Base-by-base conservation (phyloP, 2,329 filamentous ascomycete genomes). In the Trichoderma asperellum region DNA sequence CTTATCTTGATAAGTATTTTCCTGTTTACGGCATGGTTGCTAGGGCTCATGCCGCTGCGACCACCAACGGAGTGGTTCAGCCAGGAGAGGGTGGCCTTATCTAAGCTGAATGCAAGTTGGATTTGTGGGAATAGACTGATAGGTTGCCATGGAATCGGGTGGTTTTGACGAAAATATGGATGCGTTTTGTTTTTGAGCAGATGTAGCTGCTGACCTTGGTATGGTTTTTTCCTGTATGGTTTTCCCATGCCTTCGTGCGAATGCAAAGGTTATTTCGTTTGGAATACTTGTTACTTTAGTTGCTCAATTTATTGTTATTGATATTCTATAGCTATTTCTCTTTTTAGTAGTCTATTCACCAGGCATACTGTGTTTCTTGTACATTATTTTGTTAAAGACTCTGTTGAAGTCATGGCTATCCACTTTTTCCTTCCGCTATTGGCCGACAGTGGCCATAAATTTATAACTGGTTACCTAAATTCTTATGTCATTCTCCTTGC, bases 11-110 rank as follows among this genome's bases (percentile, higher is more conserved):
- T 76, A 81, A 82, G 79, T 91, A 90, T 75, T 82, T 87, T 75
- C 89, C 90, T 2, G 86, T 84, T 34, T 92, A 91, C 76, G 89
- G 88, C 1, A 84, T 86, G 76, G 76, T 92, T 64, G 89, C 90
- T 27, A 80, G 89, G 7, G 68, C 55, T 18, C 71, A 73, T 14
- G 49, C 47, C 11, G 68, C 68, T 62, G 68, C 68, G 5, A 35
- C 60, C 29, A 56, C 47, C 21, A 24, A 68, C 29, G 68, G 68
- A 18, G 57, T 68, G 4, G 5, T 70, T 21, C 53, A 59, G 32
- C 62, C 62, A 4, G 68, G 68, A 11, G 63, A 70, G 53, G 21
- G 32, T 35, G 68, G 62, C 2, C 43, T 70, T 8, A 61, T 59
- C 37, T 62, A 40, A 35, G 12, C 11, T 27, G 12, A 27, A n/a